Base-by-base conservation (phyloP, 2,329 filamentous ascomycete species). In the Ascochyta fabae region DNA sequence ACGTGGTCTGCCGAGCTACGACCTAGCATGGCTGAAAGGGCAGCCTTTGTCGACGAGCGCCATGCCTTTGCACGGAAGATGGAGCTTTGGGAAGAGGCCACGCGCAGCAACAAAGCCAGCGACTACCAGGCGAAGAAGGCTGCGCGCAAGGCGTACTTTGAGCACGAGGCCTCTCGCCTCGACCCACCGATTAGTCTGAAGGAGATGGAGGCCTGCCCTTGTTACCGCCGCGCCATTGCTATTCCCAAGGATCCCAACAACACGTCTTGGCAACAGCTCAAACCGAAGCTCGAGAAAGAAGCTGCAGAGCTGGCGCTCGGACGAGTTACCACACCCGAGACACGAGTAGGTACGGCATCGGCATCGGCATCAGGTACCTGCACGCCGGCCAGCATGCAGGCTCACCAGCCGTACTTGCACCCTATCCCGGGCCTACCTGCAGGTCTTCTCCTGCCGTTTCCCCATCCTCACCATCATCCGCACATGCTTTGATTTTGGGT, bases 161-260 rank as follows among this genome's bases (percentile, higher is more conserved):
- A 67, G 41, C 64, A 70, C n/a, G 72, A 73, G 52, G 77, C 77
- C 1, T 61, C 60, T 7, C 57, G 73, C 23, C 65, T 79, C 12
- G 62, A 60, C 8, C 75, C 76, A 3, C 74, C 78, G 9, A 76
- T 79, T 44, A 62, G 49, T 26, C 31, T 61, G 36, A 62, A 63
- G 13, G 67, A 74, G 31, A 62, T 79, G 56, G 67, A 74, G 54
- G 67, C 65, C 23, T 79, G 78, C 53, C 66, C 72, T 1, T 74
- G 75, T 1, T 80, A 76, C 58, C 68, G 72, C 16, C 69, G 72
- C 23, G 70, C 75, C 19, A 63, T 79, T 31, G 70, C 72, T 16
- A 77, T 78, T 22, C 71, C 76, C 36, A 76, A 75, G 51, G 70
- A 71, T 10, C 72, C 73, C 13, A 74, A 71, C 54, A 72, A 66